Evolutionary conservation across 2,329 filamentous ascomycete species (phyloP).

Genomic region (Colletotrichum neosansevieriae): DNA sequence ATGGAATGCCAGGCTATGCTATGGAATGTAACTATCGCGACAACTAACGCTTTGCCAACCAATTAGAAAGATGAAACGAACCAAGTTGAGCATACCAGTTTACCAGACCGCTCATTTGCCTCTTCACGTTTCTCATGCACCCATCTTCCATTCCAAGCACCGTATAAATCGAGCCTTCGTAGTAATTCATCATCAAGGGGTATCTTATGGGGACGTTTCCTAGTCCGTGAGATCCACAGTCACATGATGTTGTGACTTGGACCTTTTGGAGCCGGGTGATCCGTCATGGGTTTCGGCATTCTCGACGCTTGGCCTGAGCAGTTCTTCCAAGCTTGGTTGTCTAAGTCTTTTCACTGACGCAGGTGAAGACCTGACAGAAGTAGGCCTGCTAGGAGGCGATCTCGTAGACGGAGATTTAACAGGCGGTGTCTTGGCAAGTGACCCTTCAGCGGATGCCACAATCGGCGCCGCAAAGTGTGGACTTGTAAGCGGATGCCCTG

Average conservation of each 20-base stretch:
- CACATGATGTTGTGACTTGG: background rate
- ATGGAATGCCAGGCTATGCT: slow-evolving; percentile 22
- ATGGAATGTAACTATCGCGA: background rate
- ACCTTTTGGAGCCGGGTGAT: background rate
- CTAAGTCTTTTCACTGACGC: background rate
- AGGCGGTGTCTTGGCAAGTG: background rate
- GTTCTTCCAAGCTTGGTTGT: background rate
- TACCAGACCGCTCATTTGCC: background rate
- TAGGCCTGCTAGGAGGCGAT: too few species aligned
- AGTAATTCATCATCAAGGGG: slow-evolving; percentile 2
- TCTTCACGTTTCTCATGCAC: background rate
- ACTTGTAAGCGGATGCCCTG: slow-evolving; percentile 1
- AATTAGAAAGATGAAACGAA: background rate
- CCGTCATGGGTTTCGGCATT: background rate
- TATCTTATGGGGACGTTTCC: slow-evolving; percentile 2
- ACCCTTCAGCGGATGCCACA: too few species aligned
- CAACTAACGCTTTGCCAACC: slow-evolving; percentile 24
- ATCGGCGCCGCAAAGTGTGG: slow-evolving; percentile 4
- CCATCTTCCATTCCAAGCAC: background rate
- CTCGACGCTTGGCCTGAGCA: slow-evolving; percentile 18
- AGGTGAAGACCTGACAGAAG: background rate
- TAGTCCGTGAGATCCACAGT: slow-evolving; percentile 35
- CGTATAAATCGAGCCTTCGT: background rate
- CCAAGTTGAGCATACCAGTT: background rate
- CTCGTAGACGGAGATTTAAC: background rate